Percentiles rank a stretch among this genome's conserved stretches.
These are phyloP conservation scores for Citrullus amarus DNA, from an alignment of 306 rosid species.

Conservation along the genomic window DNA sequence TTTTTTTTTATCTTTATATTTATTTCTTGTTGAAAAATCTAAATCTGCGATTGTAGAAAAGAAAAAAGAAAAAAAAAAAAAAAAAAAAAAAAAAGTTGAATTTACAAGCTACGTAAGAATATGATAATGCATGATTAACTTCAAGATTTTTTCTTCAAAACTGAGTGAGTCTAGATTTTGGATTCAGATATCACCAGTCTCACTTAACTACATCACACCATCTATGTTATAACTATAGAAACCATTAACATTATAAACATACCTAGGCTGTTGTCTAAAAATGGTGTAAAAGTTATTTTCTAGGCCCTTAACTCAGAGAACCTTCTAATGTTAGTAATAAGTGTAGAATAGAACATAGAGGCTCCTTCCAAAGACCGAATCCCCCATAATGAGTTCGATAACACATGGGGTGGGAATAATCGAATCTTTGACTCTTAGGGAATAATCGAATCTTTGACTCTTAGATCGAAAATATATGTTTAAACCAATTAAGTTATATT, in stretches of 20 bases:
- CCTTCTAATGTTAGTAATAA: no score
- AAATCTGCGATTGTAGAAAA: neutral
- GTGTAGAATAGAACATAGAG: no score
- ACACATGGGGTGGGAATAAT: no score
- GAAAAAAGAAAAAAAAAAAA: no score
- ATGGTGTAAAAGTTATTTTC: neutral
- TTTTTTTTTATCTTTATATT: neutral
- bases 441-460: no score
- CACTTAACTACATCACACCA: neutral
- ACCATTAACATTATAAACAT: neutral
- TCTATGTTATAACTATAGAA: neutral
- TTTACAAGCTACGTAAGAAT: neutral
- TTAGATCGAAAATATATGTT: no score
- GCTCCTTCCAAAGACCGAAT: no score
- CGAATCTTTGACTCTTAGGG: no score
- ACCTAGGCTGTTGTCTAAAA: neutral
- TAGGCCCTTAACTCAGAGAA: no score
- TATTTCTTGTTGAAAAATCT: neutral
- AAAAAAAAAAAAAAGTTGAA: neutral
- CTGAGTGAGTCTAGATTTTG: neutral
- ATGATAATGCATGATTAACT: neutral
- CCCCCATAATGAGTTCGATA: no score
- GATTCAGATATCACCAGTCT: neutral
- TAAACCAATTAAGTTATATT: no score
- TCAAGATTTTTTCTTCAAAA: neutral